These are phyloP conservation scores for Tricladium varicosporioides DNA, from an alignment of 2,329 filamentous ascomycete genomes.

Conservation along the genomic window DNA sequence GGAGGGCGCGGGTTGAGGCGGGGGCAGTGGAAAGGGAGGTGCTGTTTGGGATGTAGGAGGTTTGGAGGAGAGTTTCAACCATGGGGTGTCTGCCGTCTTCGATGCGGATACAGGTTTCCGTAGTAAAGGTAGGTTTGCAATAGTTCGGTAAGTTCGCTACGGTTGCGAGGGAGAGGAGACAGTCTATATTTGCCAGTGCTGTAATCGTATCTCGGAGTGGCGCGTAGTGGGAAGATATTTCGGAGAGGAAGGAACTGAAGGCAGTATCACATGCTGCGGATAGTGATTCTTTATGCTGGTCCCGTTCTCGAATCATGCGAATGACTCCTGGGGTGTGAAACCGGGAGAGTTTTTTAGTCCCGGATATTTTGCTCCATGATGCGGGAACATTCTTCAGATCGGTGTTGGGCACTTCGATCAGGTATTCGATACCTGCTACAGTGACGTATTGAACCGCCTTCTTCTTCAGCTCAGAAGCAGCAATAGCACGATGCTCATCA, in stretches of 20 bases:
- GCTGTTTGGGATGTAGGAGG: conserved; percentile 88
- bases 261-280: conserved; percentile 87
- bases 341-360: conserved; percentile 86
- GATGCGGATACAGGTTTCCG: conserved; percentile 67
- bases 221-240: conserved; percentile 83
- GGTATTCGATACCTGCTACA: conserved; percentile 86
- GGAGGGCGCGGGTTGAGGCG: conserved; percentile 54
- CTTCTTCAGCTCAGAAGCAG: conserved; percentile 70
- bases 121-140: conserved; percentile 67
- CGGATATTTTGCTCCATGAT: conserved; percentile 91
- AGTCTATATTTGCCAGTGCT: conserved; percentile 83
- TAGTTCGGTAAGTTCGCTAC: conserved; percentile 88
- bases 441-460: conserved; percentile 74
- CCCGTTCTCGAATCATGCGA: conserved; percentile 77
- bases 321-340: conserved; percentile 95
- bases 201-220: conserved; percentile 85
- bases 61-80: conserved; percentile 84
- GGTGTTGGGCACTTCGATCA: conserved; percentile 85
- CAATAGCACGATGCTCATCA: conserved; percentile 68
- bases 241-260: conserved; percentile 67
- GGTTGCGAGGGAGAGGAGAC: conserved; percentile 79
- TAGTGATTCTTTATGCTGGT: conserved; percentile 91
- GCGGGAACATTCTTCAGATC: conserved; percentile 86
- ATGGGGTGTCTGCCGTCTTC: conserved; percentile 84
- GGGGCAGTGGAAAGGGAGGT: conserved; percentile 66